Evolutionary conservation across 345 rosid species (phyloP), one percentile per base, ranked within the genome.

Genomic region (Physaria fendleri): DNA sequence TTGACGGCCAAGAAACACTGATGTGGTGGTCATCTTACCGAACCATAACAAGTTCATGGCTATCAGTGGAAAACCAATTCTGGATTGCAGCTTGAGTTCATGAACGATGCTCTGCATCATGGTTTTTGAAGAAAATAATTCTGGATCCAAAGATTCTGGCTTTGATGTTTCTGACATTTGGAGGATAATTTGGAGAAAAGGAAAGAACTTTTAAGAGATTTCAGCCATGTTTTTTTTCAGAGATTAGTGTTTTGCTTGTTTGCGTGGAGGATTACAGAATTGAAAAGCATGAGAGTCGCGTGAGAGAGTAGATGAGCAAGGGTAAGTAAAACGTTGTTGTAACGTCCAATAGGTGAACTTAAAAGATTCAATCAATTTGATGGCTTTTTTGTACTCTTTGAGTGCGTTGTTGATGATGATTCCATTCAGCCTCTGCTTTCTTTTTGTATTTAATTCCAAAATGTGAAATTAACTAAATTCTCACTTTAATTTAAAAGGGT

Each of bases 41-140:
- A 89, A 85, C 91, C 90, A 89, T 2, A 81, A 81, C 72, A 89
- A 63, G 76, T 89, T 93, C 99, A 89, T 85, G 3, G 53, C 90
- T 60, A 82, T 59, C 49, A 93, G 68, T 1, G 97, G 90, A 8
- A 83, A 65, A 12, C 77, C 74, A 17, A 92, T 73, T 10, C 64
- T 56, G 41, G 61, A 59, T 37, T 86, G 97, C 5, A 60, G 66
- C 51, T 71, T 80, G 6, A 86, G 69, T 89, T 93, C 97, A 29
- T 71, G 57, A 47, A 73, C 6, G 6, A 65, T 49, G 4, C 57
- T 50, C 56, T 56, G 55, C 69, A 69, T 40, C 56, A 75, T 33
- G 53, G 58, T 73, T 18, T 66, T 16, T 2, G 62, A 74, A 78
- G 81, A 68, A 78, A 80, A 68, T 72, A 48, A 54, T 46, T 47